phyloP scores from a whole-genome alignment of 805 yeast species.

The Nakazawaea ernobii region DNA sequence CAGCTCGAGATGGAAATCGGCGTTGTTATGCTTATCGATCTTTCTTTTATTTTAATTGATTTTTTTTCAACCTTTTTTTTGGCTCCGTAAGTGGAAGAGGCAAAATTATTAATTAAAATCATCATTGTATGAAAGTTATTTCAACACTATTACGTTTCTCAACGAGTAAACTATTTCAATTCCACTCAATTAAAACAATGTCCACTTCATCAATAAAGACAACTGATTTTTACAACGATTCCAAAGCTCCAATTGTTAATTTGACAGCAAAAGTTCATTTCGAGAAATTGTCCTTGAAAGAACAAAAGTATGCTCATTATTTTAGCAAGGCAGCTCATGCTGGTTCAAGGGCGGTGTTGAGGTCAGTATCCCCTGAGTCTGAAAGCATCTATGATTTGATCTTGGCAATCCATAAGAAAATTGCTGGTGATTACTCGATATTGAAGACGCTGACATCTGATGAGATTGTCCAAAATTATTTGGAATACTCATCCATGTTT shows the following conservation, averaged over 20 bases:
- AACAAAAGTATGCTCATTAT: slow-evolving; percentile 75
- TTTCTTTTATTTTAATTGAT: too few species aligned
- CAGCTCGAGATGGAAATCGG: too few species aligned
- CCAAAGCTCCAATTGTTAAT: slow-evolving; percentile 64
- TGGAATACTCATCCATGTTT: slow-evolving; percentile 74
- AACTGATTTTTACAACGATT: slow-evolving; percentile 42
- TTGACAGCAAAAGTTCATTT: slow-evolving; percentile 67
- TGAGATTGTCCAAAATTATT: slow-evolving; percentile 37
- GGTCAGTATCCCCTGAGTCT: slow-evolving; percentile 80
- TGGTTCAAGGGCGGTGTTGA: slow-evolving; percentile 73
- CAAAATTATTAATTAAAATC: neutral
- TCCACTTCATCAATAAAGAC: slow-evolving; percentile 6
- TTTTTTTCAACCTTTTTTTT: too few species aligned
- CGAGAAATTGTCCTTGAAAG: slow-evolving; percentile 51
- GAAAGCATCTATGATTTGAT: slow-evolving; percentile 72
- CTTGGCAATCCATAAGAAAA: slow-evolving; percentile 46
- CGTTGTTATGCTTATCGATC: too few species aligned
- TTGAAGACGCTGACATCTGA: slow-evolving; percentile 26
- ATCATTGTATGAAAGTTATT: neutral
- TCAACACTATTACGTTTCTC: neutral
- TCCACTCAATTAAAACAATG: neutral
- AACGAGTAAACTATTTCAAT: neutral
- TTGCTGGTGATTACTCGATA: slow-evolving; percentile 41
- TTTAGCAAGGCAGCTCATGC: slow-evolving; percentile 78
- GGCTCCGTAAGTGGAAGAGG: neutral